Percentiles rank a stretch among this genome's conserved stretches.
These are phyloP conservation scores for Agrostemma githago DNA, from an alignment of 148 eudicot species.

Conservation along the genomic window DNA sequence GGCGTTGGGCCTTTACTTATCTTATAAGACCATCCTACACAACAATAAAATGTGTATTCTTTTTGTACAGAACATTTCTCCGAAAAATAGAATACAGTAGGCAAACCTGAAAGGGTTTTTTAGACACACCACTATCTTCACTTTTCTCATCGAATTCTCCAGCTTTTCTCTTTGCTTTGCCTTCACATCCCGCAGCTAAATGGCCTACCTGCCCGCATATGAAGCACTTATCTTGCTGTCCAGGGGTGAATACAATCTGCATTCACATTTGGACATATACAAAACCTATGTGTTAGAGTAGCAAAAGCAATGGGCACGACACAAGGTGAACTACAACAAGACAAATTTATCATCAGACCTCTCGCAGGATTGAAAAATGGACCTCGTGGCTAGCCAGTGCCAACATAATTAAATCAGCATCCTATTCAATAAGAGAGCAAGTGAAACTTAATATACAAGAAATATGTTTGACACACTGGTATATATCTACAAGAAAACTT, in stretches of 20 bases:
- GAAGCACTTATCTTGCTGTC: constrained; percentile 93
- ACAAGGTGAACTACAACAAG: neutral
- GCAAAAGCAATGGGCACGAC: neutral
- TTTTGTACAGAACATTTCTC: neutral
- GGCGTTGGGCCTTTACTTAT: too few species aligned
- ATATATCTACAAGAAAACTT: constrained; percentile 22
- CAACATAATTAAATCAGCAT: constrained; percentile 90
- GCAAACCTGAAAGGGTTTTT: constrained; percentile 86
- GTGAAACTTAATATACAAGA: neutral
- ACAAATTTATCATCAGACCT: constrained; percentile 38
- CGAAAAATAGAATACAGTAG: neutral
- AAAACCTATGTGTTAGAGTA: neutral
- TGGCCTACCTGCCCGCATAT: constrained; percentile 95
- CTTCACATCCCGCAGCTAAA: constrained; percentile 81
- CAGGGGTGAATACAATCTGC: constrained; percentile 74
- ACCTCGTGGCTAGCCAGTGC: constrained; percentile 96
- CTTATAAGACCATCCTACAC: neutral
- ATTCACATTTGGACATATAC: constrained; percentile 16
- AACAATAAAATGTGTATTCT: neutral
- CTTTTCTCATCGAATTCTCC: constrained; percentile 92
- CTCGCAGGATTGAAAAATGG: constrained; percentile 94
- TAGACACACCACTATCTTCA: constrained; percentile 46
- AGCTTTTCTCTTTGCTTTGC: constrained; percentile 87
- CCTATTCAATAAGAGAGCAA: constrained; percentile 33
- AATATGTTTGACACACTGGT: neutral